A percentile compares a stretch with the other conserved stretches of the same genome.
phyloP scores from a whole-genome alignment of 2,329 filamentous ascomycete species.

The Sporothrix mexicana region DNA sequence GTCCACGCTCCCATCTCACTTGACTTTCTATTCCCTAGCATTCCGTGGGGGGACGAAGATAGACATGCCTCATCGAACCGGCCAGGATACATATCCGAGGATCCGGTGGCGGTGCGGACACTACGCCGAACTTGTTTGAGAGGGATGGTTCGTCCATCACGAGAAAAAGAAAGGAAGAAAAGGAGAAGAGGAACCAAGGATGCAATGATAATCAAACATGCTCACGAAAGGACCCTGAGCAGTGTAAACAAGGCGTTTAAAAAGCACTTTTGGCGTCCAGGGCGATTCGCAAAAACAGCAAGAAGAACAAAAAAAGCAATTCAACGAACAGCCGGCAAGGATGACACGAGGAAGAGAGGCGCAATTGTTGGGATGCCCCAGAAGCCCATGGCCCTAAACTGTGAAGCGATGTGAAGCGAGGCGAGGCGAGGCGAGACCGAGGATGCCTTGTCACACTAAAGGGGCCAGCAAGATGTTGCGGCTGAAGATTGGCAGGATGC shows the following conservation, averaged over 20 bases:
- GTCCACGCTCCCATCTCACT: no score
- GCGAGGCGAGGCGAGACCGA: not conserved
- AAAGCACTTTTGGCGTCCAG: no score
- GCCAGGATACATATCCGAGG: not conserved
- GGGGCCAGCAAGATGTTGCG: conserved; percentile 1
- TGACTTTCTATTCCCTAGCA: not conserved
- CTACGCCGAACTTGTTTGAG: not conserved
- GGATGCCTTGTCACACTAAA: not conserved
- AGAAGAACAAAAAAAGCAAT: not conserved
- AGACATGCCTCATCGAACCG: not conserved
- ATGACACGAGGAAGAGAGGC: not conserved
- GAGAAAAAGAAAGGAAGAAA: not conserved
- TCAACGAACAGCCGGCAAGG: not conserved
- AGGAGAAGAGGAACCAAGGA: not conserved
- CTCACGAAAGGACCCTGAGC: not conserved
- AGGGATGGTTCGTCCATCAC: conserved; percentile 12
- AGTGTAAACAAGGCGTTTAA: not conserved
- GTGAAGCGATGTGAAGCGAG: not conserved
- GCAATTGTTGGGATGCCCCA: no score
- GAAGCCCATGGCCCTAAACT: no score
- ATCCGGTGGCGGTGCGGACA: not conserved
- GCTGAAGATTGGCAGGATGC: conserved; percentile 5
- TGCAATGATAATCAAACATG: not conserved
- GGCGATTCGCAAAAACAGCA: not conserved
- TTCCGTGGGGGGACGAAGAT: not conserved